A percentile compares a stretch with the other conserved stretches of the same genome.
Conservation (phyloP, 257 asterid species). For the Solanum sitiens region DNA sequence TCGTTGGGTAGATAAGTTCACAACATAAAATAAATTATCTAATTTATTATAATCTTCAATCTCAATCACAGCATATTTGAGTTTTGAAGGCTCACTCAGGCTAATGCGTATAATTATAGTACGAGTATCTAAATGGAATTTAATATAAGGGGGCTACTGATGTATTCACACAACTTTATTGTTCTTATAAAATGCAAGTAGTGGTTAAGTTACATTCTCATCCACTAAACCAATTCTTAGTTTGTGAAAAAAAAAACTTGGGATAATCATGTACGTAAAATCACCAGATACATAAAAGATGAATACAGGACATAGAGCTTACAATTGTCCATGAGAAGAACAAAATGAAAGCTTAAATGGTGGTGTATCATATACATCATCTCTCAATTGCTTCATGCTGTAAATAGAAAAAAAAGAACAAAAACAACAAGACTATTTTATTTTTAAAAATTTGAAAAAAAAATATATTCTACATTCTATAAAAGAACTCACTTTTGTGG, state of each 20-base stretch:
- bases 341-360: conserved; percentile 64
- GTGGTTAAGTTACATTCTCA: not conserved
- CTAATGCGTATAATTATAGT: not conserved
- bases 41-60: not conserved
- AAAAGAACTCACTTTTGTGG: conserved; percentile 34
- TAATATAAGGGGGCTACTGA: not conserved
- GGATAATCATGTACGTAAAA: not conserved
- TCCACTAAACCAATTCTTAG: not conserved
- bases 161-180: not conserved
- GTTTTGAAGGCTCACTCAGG: not conserved
- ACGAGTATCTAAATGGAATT: not conserved
- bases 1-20: not conserved
- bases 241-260: not conserved
- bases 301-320: conserved; percentile 18
- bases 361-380: conserved; percentile 46
- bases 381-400: conserved; percentile 73
- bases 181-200: not conserved
- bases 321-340: conserved; percentile 68
- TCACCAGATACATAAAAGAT: no score
- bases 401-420: conserved; percentile 3
- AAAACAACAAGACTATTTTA: conserved; percentile 6
- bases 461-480: not conserved
- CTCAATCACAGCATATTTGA: not conserved
- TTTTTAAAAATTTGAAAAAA: not conserved
- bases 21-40: not conserved